Percentiles rank a stretch among this genome's conserved stretches.
Conservation (phyloP, 202 grass and related monocot species). For the Hordeum pubiflorum region DNA sequence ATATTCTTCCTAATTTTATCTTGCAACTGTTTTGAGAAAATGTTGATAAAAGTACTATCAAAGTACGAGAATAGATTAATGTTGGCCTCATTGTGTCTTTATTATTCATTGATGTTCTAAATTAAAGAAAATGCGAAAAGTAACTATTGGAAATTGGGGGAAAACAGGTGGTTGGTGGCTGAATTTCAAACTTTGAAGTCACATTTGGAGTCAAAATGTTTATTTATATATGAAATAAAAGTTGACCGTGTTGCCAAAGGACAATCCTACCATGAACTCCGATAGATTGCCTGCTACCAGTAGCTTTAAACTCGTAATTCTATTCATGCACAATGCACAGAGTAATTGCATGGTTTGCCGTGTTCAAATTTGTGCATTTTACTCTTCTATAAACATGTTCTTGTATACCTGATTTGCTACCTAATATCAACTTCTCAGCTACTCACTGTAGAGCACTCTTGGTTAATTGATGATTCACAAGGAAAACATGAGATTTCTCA, state of each 20-base stretch:
- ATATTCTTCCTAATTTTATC: conserved; percentile 5
- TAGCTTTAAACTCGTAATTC: background rate
- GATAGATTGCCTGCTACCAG: background rate
- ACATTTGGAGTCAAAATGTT: background rate
- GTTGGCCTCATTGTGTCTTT: background rate
- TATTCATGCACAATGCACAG: background rate
- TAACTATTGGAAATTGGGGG: background rate
- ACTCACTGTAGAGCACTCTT: background rate
- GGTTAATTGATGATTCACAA: background rate
- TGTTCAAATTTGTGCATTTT: conserved; percentile 8
- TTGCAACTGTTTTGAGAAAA: conserved; percentile 2
- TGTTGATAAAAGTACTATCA: conserved; percentile 4
- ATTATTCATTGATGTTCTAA: conserved; percentile 6
- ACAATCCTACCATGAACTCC: background rate
- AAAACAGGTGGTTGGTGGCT: background rate
- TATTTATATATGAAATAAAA: conserved; percentile 9
- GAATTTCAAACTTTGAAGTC: background rate
- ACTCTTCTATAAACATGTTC: background rate
- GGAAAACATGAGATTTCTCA: conserved; percentile 19
- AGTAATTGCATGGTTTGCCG: background rate
- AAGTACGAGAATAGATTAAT: background rate
- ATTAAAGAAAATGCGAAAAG: background rate
- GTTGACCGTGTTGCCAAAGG: background rate
- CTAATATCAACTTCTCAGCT: background rate
- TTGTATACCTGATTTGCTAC: background rate